Evolutionary conservation across 805 yeast species (phyloP).

Genomic region (Candida adriatica): DNA sequence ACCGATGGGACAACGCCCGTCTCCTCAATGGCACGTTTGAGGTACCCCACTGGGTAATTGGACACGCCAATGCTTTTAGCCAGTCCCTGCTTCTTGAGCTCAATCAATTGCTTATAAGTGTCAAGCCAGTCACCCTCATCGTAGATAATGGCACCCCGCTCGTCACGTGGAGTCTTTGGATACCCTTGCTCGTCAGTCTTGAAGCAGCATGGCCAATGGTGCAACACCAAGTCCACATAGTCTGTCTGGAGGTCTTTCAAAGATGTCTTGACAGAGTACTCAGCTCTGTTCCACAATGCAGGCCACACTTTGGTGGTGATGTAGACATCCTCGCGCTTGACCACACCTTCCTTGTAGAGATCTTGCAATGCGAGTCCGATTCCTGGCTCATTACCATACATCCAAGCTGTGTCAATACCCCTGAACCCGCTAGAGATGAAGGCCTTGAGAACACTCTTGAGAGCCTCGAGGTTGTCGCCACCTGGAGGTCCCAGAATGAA

Average conservation of each 20-base stretch:
- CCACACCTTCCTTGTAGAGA: slow-evolving; percentile 32
- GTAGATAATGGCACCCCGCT: slow-evolving; percentile 29
- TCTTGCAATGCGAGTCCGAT: slow-evolving; percentile 42
- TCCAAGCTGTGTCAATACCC: slow-evolving; percentile 71
- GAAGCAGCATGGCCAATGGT: slow-evolving; percentile 82
- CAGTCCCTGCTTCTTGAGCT: slow-evolving; percentile 40
- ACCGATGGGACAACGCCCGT: slow-evolving; percentile 45
- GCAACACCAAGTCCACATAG: slow-evolving; percentile 68
- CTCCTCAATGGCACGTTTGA: slow-evolving; percentile 34
- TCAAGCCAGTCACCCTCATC: slow-evolving; percentile 32
- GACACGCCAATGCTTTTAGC: slow-evolving; percentile 54
- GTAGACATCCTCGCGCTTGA: slow-evolving; percentile 55
- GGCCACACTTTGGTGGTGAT: slow-evolving; percentile 72
- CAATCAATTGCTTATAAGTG: slow-evolving; percentile 57
- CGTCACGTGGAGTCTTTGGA: slow-evolving; percentile 29
- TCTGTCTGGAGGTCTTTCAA: slow-evolving; percentile 57
- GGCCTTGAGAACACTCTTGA: slow-evolving; percentile 38
- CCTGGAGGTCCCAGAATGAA: slow-evolving; percentile 65
- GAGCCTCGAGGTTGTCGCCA: slow-evolving; percentile 38
- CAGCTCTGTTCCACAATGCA: slow-evolving; percentile 43
- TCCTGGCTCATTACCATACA: slow-evolving; percentile 59
- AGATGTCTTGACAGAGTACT: slow-evolving; percentile 48
- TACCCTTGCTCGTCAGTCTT: slow-evolving; percentile 51
- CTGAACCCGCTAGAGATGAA: slow-evolving; percentile 47
- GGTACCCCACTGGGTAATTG: slow-evolving; percentile 36